A percentile compares a stretch with the other conserved stretches of the same genome.
phyloP scores from a whole-genome alignment of 306 rosid species.

The Echinosophora koreensis region DNA sequence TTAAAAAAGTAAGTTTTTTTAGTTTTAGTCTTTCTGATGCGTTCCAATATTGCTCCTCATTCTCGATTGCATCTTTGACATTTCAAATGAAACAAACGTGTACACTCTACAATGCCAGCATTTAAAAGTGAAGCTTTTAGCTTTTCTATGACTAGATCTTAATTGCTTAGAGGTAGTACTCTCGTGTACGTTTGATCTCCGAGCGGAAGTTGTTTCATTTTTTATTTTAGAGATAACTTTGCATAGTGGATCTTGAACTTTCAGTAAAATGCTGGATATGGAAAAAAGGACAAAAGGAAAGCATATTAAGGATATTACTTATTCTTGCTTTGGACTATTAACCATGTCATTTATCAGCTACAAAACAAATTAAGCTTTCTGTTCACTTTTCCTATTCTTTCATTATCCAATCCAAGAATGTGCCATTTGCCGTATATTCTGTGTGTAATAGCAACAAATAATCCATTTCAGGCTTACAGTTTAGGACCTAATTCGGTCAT shows the following conservation, averaged over 20 bases:
- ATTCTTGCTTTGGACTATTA: slow-evolving; percentile 7
- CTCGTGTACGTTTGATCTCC: slow-evolving; percentile 3
- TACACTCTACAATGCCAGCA: background rate
- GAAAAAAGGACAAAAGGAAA: background rate
- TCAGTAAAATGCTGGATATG: background rate
- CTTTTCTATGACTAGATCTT: slow-evolving; percentile 48
- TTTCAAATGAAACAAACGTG: slow-evolving; percentile 17
- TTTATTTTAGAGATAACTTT: slow-evolving; percentile 7
- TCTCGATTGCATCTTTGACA: slow-evolving; percentile 25
- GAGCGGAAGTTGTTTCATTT: background rate
- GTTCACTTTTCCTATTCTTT: background rate
- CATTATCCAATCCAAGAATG: background rate
- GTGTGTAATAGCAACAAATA: slow-evolving; percentile 20
- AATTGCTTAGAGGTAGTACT: slow-evolving; percentile 22
- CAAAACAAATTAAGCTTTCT: background rate
- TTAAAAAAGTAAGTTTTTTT: slow-evolving; percentile 5
- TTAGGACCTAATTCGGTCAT: slow-evolving; percentile 4
- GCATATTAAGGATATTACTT: background rate
- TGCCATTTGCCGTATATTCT: background rate
- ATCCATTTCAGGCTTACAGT: slow-evolving; percentile 1
- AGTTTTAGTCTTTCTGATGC: slow-evolving; percentile 12
- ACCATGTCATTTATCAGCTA: background rate
- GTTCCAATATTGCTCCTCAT: slow-evolving; percentile 36
- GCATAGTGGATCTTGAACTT: slow-evolving; percentile 43
- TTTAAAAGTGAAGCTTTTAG: slow-evolving; percentile 31